Base-by-base conservation (phyloP, 148 eudicot species). In the Vaccinium corymbosum region DNA sequence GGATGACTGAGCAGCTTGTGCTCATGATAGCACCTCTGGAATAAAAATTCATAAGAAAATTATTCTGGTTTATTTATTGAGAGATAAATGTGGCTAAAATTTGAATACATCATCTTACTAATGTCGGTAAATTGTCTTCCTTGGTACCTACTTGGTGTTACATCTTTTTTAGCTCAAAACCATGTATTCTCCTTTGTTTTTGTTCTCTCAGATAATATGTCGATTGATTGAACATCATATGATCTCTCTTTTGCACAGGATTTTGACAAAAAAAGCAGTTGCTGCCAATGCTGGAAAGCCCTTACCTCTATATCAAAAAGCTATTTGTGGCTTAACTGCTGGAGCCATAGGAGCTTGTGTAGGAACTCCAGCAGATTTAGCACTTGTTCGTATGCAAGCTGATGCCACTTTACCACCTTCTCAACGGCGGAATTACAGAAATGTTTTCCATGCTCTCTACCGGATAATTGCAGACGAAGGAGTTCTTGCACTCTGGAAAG, bases 331-430 rank as follows among this genome's bases (percentile, higher is more conserved):
- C 25, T 84, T 94, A 86, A 91, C 91, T 64, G 98, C 98, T 29
- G 98, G 98, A 84, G 98, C 98, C 17, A 93, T 95, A 3, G 98
- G 98, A 79, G 98, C 98, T 17, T 83, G 87, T 82, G 88, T 95
- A 46, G 98, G 98, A 25, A 95, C 92, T 81, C 98, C 98, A 11
- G 98, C 98, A 38, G 98, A 95, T 86, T 84, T 95, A 62, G 98
- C 98, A 5, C 91, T 95, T 64, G 93, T 95, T 42, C 93, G 98
- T 66, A 93, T 95, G 98, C 98, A 95, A 85, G 98, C 98, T 35
- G 98, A 95, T 86, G 94, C 98, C 22, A 95, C 97, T 50, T 86
- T 94, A 80, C 94, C 98, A 17, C 87, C 76, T 56, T 94, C 94
- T 32, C 98, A 94, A 76, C 83, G 94, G 4, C 89, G 96, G 16